phyloP scores from a whole-genome alignment of 306 rosid species.

The Sicyos edulis region DNA sequence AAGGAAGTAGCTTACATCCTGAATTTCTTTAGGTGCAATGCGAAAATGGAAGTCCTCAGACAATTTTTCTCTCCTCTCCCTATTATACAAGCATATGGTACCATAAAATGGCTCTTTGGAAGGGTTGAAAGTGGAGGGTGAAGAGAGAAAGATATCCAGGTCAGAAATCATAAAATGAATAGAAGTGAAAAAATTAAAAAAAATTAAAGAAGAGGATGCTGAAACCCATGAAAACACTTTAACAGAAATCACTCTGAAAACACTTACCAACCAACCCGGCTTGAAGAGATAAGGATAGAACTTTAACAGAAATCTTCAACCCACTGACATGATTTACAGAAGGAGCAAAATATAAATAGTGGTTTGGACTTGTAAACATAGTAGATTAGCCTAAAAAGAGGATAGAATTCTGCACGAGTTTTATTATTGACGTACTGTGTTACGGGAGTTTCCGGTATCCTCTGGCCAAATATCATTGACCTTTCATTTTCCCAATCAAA shows the following conservation, averaged over 20 bases:
- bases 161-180: slow-evolving; percentile 39
- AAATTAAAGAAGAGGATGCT: slow-evolving; percentile 21
- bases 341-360: slow-evolving; percentile 24
- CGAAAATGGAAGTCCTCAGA: slow-evolving; percentile 90
- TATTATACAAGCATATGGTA: slow-evolving; percentile 94
- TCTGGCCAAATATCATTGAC: slow-evolving; percentile 89
- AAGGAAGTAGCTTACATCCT: slow-evolving; percentile 54
- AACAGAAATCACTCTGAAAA: slow-evolving; percentile 21
- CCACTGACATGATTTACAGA: slow-evolving; percentile 50
- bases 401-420: slow-evolving; percentile 2
- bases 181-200: slow-evolving; percentile 20
- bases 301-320: slow-evolving; percentile 90
- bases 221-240: slow-evolving; percentile 17
- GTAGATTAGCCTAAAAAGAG: neutral
- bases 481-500: slow-evolving; percentile 99
- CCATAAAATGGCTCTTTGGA: slow-evolving; percentile 86
- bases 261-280: slow-evolving; percentile 81
- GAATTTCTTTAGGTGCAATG: slow-evolving; percentile 59
- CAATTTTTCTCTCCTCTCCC: slow-evolving; percentile 90
- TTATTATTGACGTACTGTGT: slow-evolving; percentile 54
- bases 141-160: slow-evolving; percentile 26
- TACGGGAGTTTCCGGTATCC: slow-evolving; percentile 80
- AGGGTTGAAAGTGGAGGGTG: slow-evolving; percentile 22
- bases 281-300: slow-evolving; percentile 77
- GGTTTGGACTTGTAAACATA: slow-evolving; percentile 17